A percentile compares a stretch with the other conserved stretches of the same genome.
Evolutionary conservation across 2,329 filamentous ascomycete species (phyloP).

Genomic region (Orbilia ellipsospora): DNA sequence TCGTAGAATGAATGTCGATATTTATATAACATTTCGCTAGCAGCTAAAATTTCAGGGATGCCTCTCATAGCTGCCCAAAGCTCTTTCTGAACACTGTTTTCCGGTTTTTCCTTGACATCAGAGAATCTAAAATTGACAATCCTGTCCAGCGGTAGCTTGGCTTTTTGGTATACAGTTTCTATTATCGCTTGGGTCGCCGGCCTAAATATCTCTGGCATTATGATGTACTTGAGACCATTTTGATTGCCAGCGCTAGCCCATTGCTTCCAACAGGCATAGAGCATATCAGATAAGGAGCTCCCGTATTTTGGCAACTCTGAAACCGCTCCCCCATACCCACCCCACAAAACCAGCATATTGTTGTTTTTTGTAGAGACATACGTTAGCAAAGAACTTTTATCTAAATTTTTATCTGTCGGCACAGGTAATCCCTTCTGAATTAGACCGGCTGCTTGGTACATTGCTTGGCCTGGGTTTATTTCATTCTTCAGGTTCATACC

Average conservation of each 20-base stretch:
- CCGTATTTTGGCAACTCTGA: not conserved
- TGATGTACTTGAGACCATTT: no score
- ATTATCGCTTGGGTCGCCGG: no score
- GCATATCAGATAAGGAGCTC: no score
- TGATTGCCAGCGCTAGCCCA: no score
- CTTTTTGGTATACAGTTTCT: no score
- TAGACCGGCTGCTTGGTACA: not conserved
- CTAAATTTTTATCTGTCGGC: not conserved
- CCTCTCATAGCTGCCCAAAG: not conserved
- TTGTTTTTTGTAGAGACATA: not conserved
- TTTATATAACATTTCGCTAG: not conserved
- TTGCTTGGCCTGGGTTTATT: not conserved
- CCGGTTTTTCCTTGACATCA: not conserved
- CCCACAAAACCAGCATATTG: not conserved
- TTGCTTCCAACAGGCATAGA: no score
- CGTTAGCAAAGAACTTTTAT: not conserved
- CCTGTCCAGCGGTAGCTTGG: no score
- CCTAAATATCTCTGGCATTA: no score
- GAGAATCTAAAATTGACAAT: not conserved
- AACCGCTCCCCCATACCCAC: not conserved
- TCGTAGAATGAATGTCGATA: not conserved
- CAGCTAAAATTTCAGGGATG: not conserved
- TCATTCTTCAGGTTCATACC: not conserved
- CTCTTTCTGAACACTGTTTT: not conserved
- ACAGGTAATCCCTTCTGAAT: not conserved